phyloP scores from a whole-genome alignment of 2,329 filamentous ascomycete genomes.

The Westerdykella ornata region DNA sequence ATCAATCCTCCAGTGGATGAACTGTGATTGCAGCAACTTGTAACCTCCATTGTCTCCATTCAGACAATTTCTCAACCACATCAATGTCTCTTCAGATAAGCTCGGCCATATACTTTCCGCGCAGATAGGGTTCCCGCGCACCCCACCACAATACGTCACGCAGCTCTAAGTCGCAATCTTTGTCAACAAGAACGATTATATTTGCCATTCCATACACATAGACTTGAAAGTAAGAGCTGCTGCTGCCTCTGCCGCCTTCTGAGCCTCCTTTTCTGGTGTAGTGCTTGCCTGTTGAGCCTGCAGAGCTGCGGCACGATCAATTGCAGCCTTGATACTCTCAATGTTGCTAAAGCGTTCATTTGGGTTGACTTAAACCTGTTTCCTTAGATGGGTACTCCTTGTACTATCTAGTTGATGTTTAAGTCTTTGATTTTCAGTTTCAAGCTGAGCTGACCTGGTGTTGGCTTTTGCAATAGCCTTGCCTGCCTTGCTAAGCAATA shows the following conservation, averaged over 20 bases:
- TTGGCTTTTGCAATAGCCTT: constrained; percentile 7
- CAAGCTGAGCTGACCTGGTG: constrained; percentile 5
- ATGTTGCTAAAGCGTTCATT: constrained; percentile 11
- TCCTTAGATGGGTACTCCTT: constrained; percentile 1
- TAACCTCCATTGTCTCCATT: no score
- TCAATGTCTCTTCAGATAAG: no score
- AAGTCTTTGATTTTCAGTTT: constrained; percentile 7
- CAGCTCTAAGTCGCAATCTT: no score
- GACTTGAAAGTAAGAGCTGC: constrained; percentile 2
- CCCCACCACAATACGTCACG: no score
- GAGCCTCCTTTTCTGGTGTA: background rate
- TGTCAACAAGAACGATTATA: constrained; percentile 1
- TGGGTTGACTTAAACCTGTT: constrained; percentile 8
- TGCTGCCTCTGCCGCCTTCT: constrained; percentile 3
- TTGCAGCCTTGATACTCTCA: constrained; percentile 4
- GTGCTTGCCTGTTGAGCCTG: constrained; percentile 1
- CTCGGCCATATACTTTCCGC: no score
- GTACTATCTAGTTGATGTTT: constrained; percentile 6
- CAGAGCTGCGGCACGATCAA: constrained; percentile 1
- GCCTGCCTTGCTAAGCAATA: constrained; percentile 7
- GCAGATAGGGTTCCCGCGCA: no score
- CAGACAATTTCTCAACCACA: no score
- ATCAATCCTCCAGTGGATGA: no score
- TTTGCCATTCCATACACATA: constrained; percentile 10
- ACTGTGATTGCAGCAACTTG: no score